Conservation (phyloP, 1,284 basidiomycete genomes). For the Cryptococcus hybrid region DNA sequence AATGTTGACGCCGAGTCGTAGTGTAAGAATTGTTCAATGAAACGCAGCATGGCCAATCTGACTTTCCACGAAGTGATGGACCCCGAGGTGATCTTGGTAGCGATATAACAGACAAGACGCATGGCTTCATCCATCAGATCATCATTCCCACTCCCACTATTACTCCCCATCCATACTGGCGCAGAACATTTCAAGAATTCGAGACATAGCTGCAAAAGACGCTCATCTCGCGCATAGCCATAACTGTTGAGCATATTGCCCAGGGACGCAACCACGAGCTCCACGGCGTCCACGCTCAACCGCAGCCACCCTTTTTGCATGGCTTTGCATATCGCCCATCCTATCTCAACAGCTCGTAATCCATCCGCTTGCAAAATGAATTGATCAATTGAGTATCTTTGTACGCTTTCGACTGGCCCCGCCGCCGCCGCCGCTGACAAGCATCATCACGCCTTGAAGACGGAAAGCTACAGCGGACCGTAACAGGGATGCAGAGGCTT, state of each 20-base stretch:
- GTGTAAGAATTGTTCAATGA: slow-evolving; percentile 65
- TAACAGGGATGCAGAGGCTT: slow-evolving; percentile 23
- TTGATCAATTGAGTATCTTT: slow-evolving; percentile 66
- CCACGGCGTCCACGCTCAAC: slow-evolving; percentile 57
- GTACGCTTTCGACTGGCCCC: slow-evolving; percentile 56
- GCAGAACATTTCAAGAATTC: slow-evolving; percentile 67
- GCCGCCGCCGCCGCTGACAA: neutral
- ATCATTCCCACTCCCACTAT: slow-evolving; percentile 18
- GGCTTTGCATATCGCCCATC: slow-evolving; percentile 59
- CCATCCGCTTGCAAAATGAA: slow-evolving; percentile 56
- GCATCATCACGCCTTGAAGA: slow-evolving; percentile 56
- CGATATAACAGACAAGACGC: slow-evolving; percentile 59
- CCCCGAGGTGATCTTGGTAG: slow-evolving; percentile 52
- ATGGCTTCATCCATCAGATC: slow-evolving; percentile 56
- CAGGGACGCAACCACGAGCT: slow-evolving; percentile 59
- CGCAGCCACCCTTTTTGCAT: slow-evolving; percentile 59
- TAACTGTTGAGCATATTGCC: slow-evolving; percentile 60
- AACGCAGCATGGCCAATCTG: slow-evolving; percentile 63
- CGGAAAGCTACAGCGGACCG: slow-evolving; percentile 35
- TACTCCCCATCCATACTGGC: slow-evolving; percentile 60
- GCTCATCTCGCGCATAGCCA: slow-evolving; percentile 59
- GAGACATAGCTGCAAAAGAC: slow-evolving; percentile 58
- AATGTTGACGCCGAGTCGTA: slow-evolving; percentile 55
- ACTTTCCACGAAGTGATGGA: slow-evolving; percentile 64
- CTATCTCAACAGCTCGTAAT: slow-evolving; percentile 60